phyloP scores from a whole-genome alignment of 176 grass and related monocot species.

The Cymbopogon citratus region DNA sequence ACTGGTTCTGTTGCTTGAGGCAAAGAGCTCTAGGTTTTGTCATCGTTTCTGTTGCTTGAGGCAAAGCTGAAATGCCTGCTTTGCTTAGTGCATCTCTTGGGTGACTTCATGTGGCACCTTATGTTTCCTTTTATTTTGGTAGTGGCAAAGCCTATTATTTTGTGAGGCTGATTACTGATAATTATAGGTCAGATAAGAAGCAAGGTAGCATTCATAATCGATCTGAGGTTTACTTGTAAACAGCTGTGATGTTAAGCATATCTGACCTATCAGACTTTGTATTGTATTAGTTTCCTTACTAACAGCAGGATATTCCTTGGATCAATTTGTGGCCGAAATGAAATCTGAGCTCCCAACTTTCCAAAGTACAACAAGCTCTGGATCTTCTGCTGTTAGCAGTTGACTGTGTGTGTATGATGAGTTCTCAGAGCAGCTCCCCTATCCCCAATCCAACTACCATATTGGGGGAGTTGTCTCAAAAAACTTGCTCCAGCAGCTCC shows the following conservation, averaged over 20 bases:
- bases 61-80: conserved; percentile 28
- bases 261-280: conserved; percentile 48
- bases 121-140: conserved; percentile 22
- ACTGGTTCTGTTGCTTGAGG: conserved; percentile 24
- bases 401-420: no score
- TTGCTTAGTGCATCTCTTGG: conserved; percentile 31
- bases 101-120: conserved; percentile 27
- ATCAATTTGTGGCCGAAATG: conserved; percentile 22
- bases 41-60: conserved; percentile 13
- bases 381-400: no score
- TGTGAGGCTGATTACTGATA: conserved; percentile 39
- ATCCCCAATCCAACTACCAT: no score
- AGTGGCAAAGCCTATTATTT: conserved; percentile 37
- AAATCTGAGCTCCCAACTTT: background rate
- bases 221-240: conserved; percentile 37
- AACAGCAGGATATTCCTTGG: conserved; percentile 32
- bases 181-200: conserved; percentile 39
- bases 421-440: no score
- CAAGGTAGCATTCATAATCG: conserved; percentile 26
- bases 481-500: no score
- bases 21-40: background rate
- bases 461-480: no score
- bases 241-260: conserved; percentile 31
- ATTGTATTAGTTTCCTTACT: conserved; percentile 38
- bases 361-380: no score